Percentiles rank a stretch among this genome's conserved stretches.
These are phyloP conservation scores for Quercus suber DNA, from an alignment of 306 rosid species.

Conservation along the genomic window DNA sequence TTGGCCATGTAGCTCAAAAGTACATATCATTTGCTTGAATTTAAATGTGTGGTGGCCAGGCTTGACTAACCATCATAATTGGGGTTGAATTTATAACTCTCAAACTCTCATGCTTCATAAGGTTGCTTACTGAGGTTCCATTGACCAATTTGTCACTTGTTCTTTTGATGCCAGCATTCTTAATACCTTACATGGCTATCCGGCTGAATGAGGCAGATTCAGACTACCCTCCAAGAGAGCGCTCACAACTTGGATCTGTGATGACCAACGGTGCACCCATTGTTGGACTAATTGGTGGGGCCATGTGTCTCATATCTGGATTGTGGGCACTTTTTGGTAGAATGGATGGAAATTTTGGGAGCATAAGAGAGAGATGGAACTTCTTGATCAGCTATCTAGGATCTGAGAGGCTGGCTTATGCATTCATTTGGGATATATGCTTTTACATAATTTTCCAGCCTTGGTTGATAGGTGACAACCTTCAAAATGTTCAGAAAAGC, in stretches of 20 bases:
- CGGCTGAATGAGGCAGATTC: constrained; percentile 62
- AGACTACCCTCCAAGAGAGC: constrained; percentile 35
- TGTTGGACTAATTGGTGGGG: constrained; percentile 73
- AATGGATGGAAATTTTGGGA: constrained; percentile 62
- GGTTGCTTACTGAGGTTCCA: background rate
- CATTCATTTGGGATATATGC: constrained; percentile 93
- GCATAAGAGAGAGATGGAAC: constrained; percentile 63
- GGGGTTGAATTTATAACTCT: background rate
- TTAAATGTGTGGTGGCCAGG: background rate
- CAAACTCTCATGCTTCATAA: background rate
- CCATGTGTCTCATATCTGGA: constrained; percentile 53
- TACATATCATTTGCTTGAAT: background rate
- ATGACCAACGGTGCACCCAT: constrained; percentile 62
- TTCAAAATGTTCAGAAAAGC: constrained; percentile 57
- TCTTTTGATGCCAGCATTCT: constrained; percentile 56
- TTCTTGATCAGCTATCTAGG: constrained; percentile 68
- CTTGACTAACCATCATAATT: background rate
- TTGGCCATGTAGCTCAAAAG: constrained; percentile 8
- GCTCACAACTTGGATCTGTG: constrained; percentile 54
- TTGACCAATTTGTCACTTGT: constrained; percentile 2
- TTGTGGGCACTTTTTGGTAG: constrained; percentile 73
- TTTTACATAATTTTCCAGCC: constrained; percentile 81
- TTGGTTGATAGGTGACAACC: constrained; percentile 83
- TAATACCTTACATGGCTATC: constrained; percentile 96
- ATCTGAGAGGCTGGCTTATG: constrained; percentile 89